Percentiles rank a stretch among this genome's conserved stretches.
These are phyloP conservation scores for Dactylellina leptospora DNA, from an alignment of 2,329 filamentous ascomycete species.

Conservation along the genomic window DNA sequence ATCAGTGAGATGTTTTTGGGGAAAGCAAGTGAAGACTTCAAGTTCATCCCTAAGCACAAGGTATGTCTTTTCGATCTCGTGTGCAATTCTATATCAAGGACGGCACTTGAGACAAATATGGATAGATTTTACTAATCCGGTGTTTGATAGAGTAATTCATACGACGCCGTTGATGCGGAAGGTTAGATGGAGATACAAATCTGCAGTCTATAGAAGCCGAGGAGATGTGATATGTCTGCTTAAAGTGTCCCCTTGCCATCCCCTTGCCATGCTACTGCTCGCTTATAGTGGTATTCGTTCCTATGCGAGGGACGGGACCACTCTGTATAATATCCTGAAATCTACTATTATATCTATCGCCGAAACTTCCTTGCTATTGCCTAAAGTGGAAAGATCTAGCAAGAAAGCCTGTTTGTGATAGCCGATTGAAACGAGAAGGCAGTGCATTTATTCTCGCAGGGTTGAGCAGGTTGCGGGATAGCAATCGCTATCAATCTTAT, in stretches of 20 bases:
- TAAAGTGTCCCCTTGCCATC: too few relatives aligned
- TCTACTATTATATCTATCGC: not conserved
- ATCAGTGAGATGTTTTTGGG: slow-evolving; percentile 99
- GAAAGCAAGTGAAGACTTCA: slow-evolving; percentile 86
- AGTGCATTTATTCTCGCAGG: not conserved
- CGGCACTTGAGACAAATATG: slow-evolving; percentile 17
- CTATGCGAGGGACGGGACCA: slow-evolving; percentile 9
- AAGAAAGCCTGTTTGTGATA: slow-evolving; percentile 2
- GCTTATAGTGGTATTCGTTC: slow-evolving; percentile 23
- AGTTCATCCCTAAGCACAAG: slow-evolving; percentile 97
- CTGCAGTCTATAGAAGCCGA: too few relatives aligned
- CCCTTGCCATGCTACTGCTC: slow-evolving; percentile 4
- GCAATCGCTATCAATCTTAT: not conserved
- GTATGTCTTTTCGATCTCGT: slow-evolving; percentile 62
- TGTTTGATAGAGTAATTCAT: slow-evolving; percentile 45
- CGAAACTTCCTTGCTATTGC: not conserved
- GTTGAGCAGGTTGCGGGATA: not conserved
- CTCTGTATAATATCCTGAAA: not conserved
- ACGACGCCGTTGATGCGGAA: slow-evolving; percentile 49
- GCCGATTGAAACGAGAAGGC: slow-evolving; percentile 7
- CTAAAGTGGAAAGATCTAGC: not conserved
- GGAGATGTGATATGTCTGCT: not conserved
- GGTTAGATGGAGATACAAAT: slow-evolving; percentile 17
- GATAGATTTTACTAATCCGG: slow-evolving; percentile 24
- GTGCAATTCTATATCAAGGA: not conserved